phyloP scores from a whole-genome alignment of 345 rosid species.

The Moricandia moricandioides region DNA sequence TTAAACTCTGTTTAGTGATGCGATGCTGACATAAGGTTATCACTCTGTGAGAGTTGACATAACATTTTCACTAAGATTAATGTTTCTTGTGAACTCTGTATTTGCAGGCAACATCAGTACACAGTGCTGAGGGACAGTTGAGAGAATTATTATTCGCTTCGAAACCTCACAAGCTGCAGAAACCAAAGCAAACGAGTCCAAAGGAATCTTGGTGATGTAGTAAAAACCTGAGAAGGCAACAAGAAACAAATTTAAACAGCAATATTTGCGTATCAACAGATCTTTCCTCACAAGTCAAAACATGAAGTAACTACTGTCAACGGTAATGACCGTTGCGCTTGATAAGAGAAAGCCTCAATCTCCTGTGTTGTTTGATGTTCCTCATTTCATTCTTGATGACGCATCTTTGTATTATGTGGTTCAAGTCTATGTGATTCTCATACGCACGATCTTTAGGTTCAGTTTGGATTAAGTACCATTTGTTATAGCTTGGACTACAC shows the following conservation, averaged over 20 bases:
- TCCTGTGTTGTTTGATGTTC: slow-evolving; percentile 7
- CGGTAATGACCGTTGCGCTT: not conserved
- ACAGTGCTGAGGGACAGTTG: slow-evolving; percentile 66
- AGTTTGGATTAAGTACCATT: not conserved
- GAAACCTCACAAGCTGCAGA: slow-evolving; percentile 36
- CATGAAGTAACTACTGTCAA: slow-evolving; percentile 7
- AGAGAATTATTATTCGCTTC: slow-evolving; percentile 65
- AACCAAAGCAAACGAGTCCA: slow-evolving; percentile 47
- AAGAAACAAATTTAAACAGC: not conserved
- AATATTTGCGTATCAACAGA: not conserved
- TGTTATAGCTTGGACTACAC: slow-evolving; percentile 1
- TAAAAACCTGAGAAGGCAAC: not conserved
- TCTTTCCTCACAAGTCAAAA: not conserved
- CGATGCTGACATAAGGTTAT: not conserved
- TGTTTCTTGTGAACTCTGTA: slow-evolving; percentile 1
- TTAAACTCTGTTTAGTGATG: not conserved
- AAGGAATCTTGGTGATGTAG: slow-evolving; percentile 39
- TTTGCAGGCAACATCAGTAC: slow-evolving; percentile 77
- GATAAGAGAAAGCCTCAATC: too few species aligned
- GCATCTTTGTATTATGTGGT: not conserved
- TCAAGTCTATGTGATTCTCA: not conserved
- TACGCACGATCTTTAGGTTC: not conserved
- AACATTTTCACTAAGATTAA: not conserved
- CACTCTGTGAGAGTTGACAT: slow-evolving; percentile 1
- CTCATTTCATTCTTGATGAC: not conserved